Conservation (phyloP, 2,329 filamentous ascomycete species). For the Penicillium brevicompactum region DNA sequence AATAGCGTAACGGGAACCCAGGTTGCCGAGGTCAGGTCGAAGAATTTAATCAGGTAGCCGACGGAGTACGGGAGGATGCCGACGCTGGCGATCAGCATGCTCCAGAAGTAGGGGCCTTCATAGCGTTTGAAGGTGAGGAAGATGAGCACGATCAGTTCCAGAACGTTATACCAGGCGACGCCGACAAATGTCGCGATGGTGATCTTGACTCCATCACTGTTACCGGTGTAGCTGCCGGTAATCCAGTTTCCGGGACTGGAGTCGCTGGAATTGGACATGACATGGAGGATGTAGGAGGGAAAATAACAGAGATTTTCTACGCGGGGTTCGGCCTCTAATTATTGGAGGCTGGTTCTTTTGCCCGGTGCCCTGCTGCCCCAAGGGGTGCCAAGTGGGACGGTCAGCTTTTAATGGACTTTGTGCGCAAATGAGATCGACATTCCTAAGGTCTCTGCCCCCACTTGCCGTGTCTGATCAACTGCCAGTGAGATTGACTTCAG, state of each 20-base stretch:
- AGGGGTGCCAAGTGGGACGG: constrained; percentile 12
- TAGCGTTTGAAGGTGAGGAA: constrained; percentile 52
- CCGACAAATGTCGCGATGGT: constrained; percentile 31
- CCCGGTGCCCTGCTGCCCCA: constrained; percentile 2
- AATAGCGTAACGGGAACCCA: constrained; percentile 40
- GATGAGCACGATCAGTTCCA: constrained; percentile 51
- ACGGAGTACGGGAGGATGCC: constrained; percentile 48
- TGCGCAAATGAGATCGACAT: neutral
- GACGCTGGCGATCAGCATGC: constrained; percentile 45
- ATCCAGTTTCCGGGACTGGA: constrained; percentile 32
- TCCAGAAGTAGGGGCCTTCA: constrained; percentile 54
- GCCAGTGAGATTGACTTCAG: neutral
- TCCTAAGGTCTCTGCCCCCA: neutral
- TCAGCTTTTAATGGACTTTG: neutral
- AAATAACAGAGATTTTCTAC: neutral
- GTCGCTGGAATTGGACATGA: constrained; percentile 28
- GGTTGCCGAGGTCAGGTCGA: constrained; percentile 23
- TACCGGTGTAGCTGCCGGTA: constrained; percentile 29
- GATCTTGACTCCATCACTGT: constrained; percentile 29
- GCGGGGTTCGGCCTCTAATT: constrained; percentile 7
- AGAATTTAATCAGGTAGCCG: constrained; percentile 33
- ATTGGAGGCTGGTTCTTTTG: neutral
- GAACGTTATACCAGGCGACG: constrained; percentile 35
- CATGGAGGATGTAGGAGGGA: constrained; percentile 4
- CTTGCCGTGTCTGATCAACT: constrained; percentile 1